Evolutionary conservation across 345 rosid species (phyloP), one percentile per base, ranked within the genome.

Genomic region (Eucalyptus cloeziana): DNA sequence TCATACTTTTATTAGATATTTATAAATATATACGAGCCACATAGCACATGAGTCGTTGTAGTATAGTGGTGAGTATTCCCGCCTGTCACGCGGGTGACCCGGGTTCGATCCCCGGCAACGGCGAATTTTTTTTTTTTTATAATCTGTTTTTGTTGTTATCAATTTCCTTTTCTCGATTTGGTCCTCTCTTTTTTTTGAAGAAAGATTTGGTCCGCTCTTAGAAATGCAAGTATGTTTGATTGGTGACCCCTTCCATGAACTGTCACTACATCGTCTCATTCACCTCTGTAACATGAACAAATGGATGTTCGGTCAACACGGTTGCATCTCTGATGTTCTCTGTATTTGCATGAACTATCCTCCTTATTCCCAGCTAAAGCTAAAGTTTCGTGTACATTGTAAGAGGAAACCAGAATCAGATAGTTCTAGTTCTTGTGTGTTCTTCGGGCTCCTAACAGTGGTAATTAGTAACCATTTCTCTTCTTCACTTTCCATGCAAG

Each of bases 51-150:
- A 22, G 62, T 95, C 93, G 97, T 96, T 96, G 97, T 96, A 95
- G 95, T 96, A 95, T 95, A 93, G 97, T 96, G 99, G 98, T 94
- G 5, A 96, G 98, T 96, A 97, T 97, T 94, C 94, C 94, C 94
- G 96, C 95, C 97, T 95, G 96, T 97, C 97, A 96, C 97, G 93
- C 95, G 97, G 96, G 95, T 90, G 97, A 95, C 97, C 96, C 96
- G 96, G 95, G 97, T 95, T 96, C 98, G 98, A 96, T 95, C 95
- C 95, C 97, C 96, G 96, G 97, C 96, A 40, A 40, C 40, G 40
- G 40, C 40, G 40, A 40, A 51, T 76, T 37, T 37, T 12, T 40
- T 40, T 40, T 40, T 40, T 40, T 40, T 40, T 40, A 40, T 40
- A 40, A 40, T 40, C 5, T 40, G 40, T 40, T 40, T 4, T 40